phyloP scores from a whole-genome alignment of 176 grass and related monocot genomes.

The Triticum urartu region DNA sequence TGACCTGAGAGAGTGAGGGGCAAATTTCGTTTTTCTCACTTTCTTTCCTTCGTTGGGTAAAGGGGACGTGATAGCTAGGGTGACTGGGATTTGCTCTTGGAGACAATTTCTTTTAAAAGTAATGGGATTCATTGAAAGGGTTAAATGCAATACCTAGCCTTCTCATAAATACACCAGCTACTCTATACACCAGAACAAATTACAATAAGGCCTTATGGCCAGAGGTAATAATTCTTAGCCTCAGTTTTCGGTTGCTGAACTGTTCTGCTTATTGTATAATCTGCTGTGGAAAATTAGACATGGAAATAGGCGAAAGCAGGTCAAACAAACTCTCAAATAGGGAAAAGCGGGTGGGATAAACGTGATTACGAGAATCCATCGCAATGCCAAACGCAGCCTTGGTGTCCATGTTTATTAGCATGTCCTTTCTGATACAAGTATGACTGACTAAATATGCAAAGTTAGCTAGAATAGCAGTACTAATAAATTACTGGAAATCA shows the following conservation, averaged over 20 bases:
- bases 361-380: no score
- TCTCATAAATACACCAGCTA: not conserved
- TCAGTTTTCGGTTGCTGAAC: no score
- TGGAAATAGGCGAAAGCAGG: no score
- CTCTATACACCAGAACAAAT: not conserved
- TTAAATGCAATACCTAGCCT: constrained; percentile 6
- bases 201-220: not conserved
- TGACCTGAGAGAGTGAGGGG: no score
- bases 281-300: no score
- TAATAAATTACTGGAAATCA: constrained; percentile 9
- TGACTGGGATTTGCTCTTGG: not conserved
- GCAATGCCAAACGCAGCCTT: no score
- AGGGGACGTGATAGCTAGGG: no score
- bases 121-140: not conserved
- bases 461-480: not conserved
- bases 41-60: no score
- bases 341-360: no score
- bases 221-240: not conserved
- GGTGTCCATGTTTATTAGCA: not conserved
- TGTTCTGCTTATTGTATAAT: no score
- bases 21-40: no score
- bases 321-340: no score
- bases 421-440: not conserved
- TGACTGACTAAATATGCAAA: not conserved
- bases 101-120: not conserved